Evolutionary conservation across 495 filamentous ascomycete species (phyloP).

Genomic region (Xylaria curta): DNA sequence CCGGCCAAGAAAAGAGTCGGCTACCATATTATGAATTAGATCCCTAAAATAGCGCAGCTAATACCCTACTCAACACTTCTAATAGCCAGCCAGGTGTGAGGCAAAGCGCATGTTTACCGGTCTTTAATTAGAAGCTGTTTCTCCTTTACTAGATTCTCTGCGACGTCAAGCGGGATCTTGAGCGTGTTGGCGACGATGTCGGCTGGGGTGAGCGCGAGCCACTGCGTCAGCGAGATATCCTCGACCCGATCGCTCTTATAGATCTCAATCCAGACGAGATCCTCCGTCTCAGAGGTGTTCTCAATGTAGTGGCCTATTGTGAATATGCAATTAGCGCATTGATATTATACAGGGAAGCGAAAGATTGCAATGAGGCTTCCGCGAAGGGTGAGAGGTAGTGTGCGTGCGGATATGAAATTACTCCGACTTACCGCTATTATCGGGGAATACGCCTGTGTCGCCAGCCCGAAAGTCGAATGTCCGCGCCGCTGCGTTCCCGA

Average conservation of each 20-base stretch:
- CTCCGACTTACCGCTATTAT: conserved; percentile 57
- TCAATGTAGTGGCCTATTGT: conserved; percentile 64
- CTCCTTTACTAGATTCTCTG: conserved; percentile 65
- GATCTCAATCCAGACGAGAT: conserved; percentile 69
- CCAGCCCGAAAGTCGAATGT: conserved; percentile 70
- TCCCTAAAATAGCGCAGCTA: neutral
- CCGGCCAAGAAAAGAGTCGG: neutral
- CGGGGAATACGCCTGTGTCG: conserved; percentile 70
- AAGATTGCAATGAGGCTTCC: neutral
- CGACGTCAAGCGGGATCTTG: conserved; percentile 63
- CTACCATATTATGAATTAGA: neutral
- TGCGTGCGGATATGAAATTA: neutral
- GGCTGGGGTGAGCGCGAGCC: conserved; percentile 67
- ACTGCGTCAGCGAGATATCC: conserved; percentile 64
- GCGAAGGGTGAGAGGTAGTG: neutral
- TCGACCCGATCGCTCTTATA: conserved; percentile 69
- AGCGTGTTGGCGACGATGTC: conserved; percentile 64
- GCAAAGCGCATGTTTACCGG: conserved; percentile 8
- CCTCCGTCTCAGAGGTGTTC: conserved; percentile 65
- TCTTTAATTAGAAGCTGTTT: conserved; percentile 62
- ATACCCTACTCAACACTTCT: neutral
- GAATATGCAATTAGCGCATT: neutral
- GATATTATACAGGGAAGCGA: neutral
- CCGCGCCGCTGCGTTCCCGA: conserved; percentile 61
- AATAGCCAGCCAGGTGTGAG: neutral